Evolutionary conservation across 2,329 filamentous ascomycete genomes (phyloP), one percentile per base, ranked within the genome.

Genomic region (Claviceps sp.): DNA sequence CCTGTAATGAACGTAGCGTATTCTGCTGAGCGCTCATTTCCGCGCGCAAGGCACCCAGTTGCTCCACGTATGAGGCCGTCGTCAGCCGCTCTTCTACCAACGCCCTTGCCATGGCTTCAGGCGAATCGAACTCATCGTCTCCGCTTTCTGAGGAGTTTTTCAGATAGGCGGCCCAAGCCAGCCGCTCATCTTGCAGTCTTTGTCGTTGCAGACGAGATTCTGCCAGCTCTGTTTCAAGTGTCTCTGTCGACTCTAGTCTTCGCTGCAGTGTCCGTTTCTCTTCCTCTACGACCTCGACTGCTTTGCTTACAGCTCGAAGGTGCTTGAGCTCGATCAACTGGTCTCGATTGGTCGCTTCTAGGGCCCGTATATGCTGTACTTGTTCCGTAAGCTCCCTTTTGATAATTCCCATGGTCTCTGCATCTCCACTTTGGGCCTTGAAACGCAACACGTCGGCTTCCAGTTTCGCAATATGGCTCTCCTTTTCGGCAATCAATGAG

Each of bases 241-340:
- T 75, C 53, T 87, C 81, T 66, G 91, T 84, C 40, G 85, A 74
- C 55, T 88, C 82, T 1, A 98, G 66, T 62, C 82, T 88, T 37
- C 83, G 81, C 65, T 93, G 85, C 22, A 98, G 70, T 0, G 82
- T 80, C 56, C 87, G 77, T 73, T 97, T 97, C 71, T 98, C 89
- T 65, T 98, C 93, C 64, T 98, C 89, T 0, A 97, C 86, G 2
- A 98, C 80, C 62, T 95, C 88, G 1, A 95, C 84, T n/a, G 87
- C 88, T 68, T 87, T 91, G 65, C 89, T 84, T 3, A 85, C 71
- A 58, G 89, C 86, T 14, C 89, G 84, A 40, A 94, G 76, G 58
- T 89, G 85, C 59, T 86, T 88, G 39, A 98, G 70, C 64, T 98
- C 91, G 0, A 76, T 68, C 14, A 81, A 73, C 62, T 95, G 87